Evolutionary conservation across 2,329 filamentous ascomycete species (phyloP), one percentile per base, ranked within the genome.

Genomic region (Pseudogymnoascus pannorum): DNA sequence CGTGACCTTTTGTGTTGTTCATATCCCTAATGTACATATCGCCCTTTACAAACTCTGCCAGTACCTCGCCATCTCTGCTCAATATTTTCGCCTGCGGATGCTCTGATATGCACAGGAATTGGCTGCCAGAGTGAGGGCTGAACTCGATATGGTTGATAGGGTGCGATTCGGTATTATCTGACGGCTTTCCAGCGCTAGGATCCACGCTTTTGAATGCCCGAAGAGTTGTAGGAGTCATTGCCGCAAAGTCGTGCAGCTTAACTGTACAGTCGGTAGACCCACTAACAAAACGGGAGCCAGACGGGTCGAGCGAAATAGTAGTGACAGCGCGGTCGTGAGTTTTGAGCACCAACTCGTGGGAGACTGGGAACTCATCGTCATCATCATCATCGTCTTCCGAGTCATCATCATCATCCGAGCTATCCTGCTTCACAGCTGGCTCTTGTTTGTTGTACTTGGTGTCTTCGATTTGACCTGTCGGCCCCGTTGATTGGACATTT

Each of bases 11-110:
- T 4, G 94, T 99, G 72, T 97, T 92, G 75, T 97, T 85, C 88
- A 97, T 95, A 73, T 99, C 94, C 60, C 93, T 84, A 66, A 99
- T 77, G 70, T 99, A 99, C 92, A 97, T 97, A 72, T 99, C 94
- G 51, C 94, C 94, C 76, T 99, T 99, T 67, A 92, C 88, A 66
- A 96, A 97, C 71, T 97, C 92, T 1, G 88, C 87, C 57, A 95
- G 69, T 6, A 89, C 81, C 48, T 95, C 91, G 38, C 94, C 94
- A 76, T 99, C 93, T 69, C 94, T 86, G 68, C 85, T 90, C 73
- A 97, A 81, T 22, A 99, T 86, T 73, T 92, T 92, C 11, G 93
- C 91, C 73, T 97, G 93, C 1, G 93, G 87, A 40, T 93, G 90
- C 5, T 93, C 92, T 6, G 92, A 89, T 48, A 97, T 81, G 67